Evolutionary conservation across 495 filamentous ascomycete genomes (phyloP).

Genomic region (Corynascus novoguineensis): DNA sequence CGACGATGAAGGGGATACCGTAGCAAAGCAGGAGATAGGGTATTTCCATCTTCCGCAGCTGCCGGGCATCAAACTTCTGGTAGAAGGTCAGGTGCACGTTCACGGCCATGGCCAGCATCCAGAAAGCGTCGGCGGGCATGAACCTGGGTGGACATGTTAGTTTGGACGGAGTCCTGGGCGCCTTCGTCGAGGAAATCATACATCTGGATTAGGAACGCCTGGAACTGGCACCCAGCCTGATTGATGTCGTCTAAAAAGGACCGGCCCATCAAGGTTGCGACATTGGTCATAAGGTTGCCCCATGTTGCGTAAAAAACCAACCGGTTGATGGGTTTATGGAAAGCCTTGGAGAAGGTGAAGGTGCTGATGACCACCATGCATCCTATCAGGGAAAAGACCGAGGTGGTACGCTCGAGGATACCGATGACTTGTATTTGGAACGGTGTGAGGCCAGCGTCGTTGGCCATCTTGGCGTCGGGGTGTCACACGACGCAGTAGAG

Average conservation of each 20-base stretch:
- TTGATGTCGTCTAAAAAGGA: slow-evolving; percentile 43
- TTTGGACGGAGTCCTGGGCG: background rate
- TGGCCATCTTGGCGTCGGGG: background rate
- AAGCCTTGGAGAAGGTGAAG: slow-evolving; percentile 54
- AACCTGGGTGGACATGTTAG: slow-evolving; percentile 50
- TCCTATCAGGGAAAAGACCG: slow-evolving; percentile 65
- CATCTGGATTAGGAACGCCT: slow-evolving; percentile 69
- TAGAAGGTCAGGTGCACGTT: slow-evolving; percentile 89
- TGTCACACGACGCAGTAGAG: background rate
- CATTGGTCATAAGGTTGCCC: slow-evolving; percentile 75
- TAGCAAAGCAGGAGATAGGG: slow-evolving; percentile 71
- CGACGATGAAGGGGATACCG: slow-evolving; percentile 66
- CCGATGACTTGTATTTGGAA: slow-evolving; percentile 43
- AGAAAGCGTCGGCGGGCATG: slow-evolving; percentile 70
- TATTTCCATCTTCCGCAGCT: slow-evolving; percentile 63
- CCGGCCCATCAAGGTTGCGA: slow-evolving; percentile 68
- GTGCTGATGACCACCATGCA: slow-evolving; percentile 68
- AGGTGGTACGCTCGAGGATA: slow-evolving; percentile 61
- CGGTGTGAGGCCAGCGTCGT: background rate
- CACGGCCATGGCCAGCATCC: slow-evolving; percentile 79
- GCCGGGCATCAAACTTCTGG: slow-evolving; percentile 60
- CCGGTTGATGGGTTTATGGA: slow-evolving; percentile 75
- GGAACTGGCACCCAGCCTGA: slow-evolving; percentile 62
- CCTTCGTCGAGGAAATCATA: slow-evolving; percentile 31
- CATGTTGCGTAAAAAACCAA: slow-evolving; percentile 80